Conservation (phyloP, 306 rosid genomes). For the Cicer arietinum region DNA sequence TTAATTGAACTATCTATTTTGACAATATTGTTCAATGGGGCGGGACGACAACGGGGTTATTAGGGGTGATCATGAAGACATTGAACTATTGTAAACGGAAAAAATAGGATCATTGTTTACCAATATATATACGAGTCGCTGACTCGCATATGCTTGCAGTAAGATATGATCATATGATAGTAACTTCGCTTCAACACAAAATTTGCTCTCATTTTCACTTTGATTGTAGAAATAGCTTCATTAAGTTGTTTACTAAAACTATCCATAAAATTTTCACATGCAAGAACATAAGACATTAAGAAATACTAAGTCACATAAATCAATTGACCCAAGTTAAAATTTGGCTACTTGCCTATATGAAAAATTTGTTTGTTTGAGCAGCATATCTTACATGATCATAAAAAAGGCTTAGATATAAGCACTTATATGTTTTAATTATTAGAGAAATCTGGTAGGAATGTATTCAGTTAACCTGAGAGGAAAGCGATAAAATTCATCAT, state of each 20-base stretch:
- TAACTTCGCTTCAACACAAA: no score
- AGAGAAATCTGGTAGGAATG: constrained; percentile 68
- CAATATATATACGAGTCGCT: no score
- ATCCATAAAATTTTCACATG: background rate
- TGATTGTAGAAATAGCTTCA: background rate
- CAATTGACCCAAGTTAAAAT: constrained; percentile 7
- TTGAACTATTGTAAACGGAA: no score
- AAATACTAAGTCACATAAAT: constrained; percentile 1
- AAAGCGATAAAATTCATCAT: constrained; percentile 71
- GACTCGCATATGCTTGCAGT: no score
- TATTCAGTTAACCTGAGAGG: constrained; percentile 71
- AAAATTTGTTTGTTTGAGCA: background rate
- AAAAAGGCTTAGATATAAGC: constrained; percentile 9
- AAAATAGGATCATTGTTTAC: no score
- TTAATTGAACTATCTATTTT: no score
- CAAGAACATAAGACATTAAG: background rate
- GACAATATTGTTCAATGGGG: no score
- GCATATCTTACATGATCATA: constrained; percentile 42
- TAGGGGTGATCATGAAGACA: no score
- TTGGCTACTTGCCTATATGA: constrained; percentile 23
- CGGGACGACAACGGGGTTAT: no score
- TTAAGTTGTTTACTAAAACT: background rate
- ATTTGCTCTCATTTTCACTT: background rate
- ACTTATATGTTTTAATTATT: background rate
- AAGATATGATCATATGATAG: no score